Conservation (phyloP, 1,284 basidiomycete species). For the Singerocomus inundabilis region DNA sequence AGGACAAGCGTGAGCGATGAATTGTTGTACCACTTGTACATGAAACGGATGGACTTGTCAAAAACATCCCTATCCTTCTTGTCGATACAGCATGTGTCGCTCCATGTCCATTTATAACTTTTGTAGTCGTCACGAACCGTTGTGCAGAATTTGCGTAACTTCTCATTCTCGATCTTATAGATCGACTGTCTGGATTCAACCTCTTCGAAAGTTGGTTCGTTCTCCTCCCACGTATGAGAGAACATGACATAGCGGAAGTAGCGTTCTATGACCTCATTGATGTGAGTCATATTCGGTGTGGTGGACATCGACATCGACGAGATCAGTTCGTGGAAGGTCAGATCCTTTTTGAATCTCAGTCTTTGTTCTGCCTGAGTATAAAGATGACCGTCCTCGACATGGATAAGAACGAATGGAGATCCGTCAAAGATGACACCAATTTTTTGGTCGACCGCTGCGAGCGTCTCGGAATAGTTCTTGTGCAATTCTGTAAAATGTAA, state of each 20-base stretch:
- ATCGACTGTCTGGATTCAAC: neutral
- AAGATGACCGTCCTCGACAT: constrained; percentile 7
- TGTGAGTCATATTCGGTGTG: neutral
- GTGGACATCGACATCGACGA: constrained; percentile 6
- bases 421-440: neutral
- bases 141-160: constrained; percentile 14
- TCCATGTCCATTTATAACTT: constrained; percentile 10
- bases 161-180: constrained; percentile 9
- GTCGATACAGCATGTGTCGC: constrained; percentile 16
- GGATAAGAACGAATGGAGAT: constrained; percentile 15
- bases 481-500: constrained; percentile 1
- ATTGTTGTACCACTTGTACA: constrained; percentile 22
- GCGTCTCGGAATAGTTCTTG: neutral
- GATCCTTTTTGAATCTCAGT: constrained; percentile 3
- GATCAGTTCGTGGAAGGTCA: constrained; percentile 9
- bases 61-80: constrained; percentile 1
- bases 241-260: constrained; percentile 25
- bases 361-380: neutral
- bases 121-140: constrained; percentile 3
- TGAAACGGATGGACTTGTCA: constrained; percentile 13
- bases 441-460: neutral
- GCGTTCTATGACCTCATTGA: constrained; percentile 3
- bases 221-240: constrained; percentile 21
- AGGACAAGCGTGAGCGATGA: constrained; percentile 18
- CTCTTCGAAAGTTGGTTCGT: constrained; percentile 10